phyloP scores from a whole-genome alignment of 208 protist genomes.

The Cochliopodium minus region DNA sequence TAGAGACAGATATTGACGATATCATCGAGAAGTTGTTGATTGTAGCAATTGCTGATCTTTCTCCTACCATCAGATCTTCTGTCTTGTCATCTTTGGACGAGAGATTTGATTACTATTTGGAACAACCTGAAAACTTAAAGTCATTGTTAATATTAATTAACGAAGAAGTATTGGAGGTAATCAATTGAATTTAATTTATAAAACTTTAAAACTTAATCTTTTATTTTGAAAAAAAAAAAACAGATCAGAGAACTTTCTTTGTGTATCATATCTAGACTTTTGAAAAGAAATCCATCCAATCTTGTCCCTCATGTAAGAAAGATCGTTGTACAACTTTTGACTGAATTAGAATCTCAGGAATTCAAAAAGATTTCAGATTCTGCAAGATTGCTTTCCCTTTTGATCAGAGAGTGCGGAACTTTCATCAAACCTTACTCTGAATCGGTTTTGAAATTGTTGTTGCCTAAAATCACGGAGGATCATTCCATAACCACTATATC shows the following conservation, averaged over 20 bases:
- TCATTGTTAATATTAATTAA: conserved; percentile 63
- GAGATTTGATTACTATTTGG: conserved; percentile 54
- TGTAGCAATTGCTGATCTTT: not conserved
- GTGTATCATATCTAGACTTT: conserved; percentile 50
- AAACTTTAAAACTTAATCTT: too few species aligned
- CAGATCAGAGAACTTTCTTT: conserved; percentile 49
- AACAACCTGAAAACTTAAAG: conserved; percentile 49
- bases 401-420: conserved; percentile 2
- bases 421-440: conserved; percentile 13
- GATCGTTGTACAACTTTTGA: conserved; percentile 60
- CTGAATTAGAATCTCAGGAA: conserved; percentile 31
- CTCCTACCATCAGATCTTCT: not conserved
- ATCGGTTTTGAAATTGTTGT: conserved; percentile 5
- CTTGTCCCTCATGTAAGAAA: conserved; percentile 60
- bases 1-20: not conserved
- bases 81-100: conserved; percentile 3
- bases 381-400: conserved; percentile 8
- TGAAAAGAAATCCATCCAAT: conserved; percentile 45
- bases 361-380: conserved; percentile 8
- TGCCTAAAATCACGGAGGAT: not conserved
- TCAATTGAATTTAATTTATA: too few species aligned
- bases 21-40: not conserved
- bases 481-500: not conserved
- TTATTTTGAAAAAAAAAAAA: too few species aligned
- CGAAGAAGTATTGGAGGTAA: conserved; percentile 60